Evolutionary conservation across 148 eudicot species (phyloP), one percentile per base, ranked within the genome.

Genomic region (Pharnaceum exiguum): DNA sequence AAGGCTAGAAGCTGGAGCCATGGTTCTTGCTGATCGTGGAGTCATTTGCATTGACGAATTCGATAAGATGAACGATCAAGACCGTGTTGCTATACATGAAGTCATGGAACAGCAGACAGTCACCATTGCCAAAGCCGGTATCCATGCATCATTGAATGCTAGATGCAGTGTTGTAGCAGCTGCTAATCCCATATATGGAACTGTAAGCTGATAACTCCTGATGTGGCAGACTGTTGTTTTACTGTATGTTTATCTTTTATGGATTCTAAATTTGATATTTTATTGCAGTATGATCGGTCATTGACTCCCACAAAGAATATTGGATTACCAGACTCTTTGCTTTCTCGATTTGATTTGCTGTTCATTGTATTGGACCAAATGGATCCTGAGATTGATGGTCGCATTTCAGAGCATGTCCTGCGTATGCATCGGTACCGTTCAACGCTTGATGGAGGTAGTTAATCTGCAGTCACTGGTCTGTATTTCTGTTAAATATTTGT

Each of bases 61-160:
- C 60, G 99, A 94, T 77, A 94, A 94, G 75, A 94, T 94, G 99
- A 94, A 84, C 60, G 99, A 94, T 69, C 89, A 76, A 67, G 99
- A 94, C 69, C 99, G 99, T 67, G 99, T 94, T 68, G 93, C 99
- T 53, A 94, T 94, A 67, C 99, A 94, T 78, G 99, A 94, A 76
- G 99, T 94, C 56, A 94, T 94, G 99, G 99, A 94, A 70, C 99
- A 94, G 72, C 99, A 94, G 83, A 94, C 99, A 43, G 99, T 94
- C 48, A 94, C 99, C 29, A 94, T 94, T 76, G 99, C 99, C 17
- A 94, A 94, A 77, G 99, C 99, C 72, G 99, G 99, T 69, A 94
- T 94, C 39, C 99, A 89, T 77, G 99, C 99, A 65, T 94, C 99
- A 13, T 61, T 94, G 51, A 94, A 94, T 82, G 99, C 99, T 75